phyloP scores from a whole-genome alignment of 805 yeast species.

The Candida nitratophila region DNA sequence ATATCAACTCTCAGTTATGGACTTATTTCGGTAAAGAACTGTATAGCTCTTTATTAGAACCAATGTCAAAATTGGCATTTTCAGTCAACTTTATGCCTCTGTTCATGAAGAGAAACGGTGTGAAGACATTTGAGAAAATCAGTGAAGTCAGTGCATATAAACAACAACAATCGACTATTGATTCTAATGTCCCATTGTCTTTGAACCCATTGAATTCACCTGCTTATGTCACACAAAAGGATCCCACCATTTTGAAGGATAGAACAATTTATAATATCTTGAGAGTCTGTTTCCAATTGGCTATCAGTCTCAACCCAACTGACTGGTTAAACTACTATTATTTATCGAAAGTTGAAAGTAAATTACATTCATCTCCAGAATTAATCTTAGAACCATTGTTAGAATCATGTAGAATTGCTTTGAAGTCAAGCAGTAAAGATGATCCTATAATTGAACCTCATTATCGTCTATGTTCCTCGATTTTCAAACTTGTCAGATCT shows the following conservation, averaged over 20 bases:
- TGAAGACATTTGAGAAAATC: slow-evolving; percentile 14
- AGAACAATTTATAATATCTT: slow-evolving; percentile 23
- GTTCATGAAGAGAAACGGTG: slow-evolving; percentile 21
- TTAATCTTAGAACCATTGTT: slow-evolving; percentile 35
- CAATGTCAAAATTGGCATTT: slow-evolving; percentile 60
- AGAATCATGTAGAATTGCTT: slow-evolving; percentile 38
- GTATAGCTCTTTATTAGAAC: slow-evolving; percentile 50
- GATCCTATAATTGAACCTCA: slow-evolving; percentile 76
- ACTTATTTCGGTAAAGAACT: slow-evolving; percentile 49
- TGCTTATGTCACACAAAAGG: slow-evolving; percentile 1
- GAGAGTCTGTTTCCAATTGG: slow-evolving; percentile 37
- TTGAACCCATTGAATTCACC: neutral
- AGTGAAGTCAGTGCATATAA: neutral
- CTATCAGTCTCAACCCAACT: slow-evolving; percentile 33
- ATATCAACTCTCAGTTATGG: slow-evolving; percentile 41
- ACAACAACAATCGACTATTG: neutral
- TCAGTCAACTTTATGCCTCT: slow-evolving; percentile 31
- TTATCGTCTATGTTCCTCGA: slow-evolving; percentile 50
- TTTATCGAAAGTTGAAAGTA: slow-evolving; percentile 50
- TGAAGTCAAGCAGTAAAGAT: slow-evolving; percentile 27
- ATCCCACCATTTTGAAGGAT: neutral
- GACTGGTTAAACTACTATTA: slow-evolving; percentile 63
- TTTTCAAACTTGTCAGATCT: slow-evolving; percentile 46
- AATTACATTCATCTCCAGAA: slow-evolving; percentile 26
- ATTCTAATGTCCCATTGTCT: neutral